Conservation (phyloP, 768 basidiomycete species). For the Pholiota molesta region DNA sequence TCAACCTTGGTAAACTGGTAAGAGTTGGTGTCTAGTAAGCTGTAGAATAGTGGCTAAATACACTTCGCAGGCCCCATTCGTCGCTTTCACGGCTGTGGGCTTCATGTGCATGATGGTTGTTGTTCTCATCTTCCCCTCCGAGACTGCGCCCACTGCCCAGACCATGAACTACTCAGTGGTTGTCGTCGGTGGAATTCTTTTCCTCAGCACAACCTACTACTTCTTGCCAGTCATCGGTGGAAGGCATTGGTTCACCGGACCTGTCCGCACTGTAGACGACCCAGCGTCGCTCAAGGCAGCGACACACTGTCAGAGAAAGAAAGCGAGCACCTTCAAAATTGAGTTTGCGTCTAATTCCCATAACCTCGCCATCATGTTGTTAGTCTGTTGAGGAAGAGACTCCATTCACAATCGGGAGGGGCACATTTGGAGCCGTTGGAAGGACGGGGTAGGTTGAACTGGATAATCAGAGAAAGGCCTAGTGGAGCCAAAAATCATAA, state of each 20-base stretch:
- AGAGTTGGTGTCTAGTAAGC: background rate
- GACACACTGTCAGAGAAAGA: background rate
- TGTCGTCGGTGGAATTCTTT: constrained; percentile 61
- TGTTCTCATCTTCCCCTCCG: constrained; percentile 66
- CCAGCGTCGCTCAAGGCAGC: background rate
- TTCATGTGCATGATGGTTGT: constrained; percentile 71
- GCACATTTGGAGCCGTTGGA: no score
- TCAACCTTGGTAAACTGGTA: constrained; percentile 39
- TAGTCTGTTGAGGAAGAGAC: no score
- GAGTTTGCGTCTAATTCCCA: background rate
- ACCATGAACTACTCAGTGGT: constrained; percentile 77
- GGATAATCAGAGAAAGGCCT: no score
- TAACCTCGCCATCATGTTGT: background rate
- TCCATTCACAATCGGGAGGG: no score
- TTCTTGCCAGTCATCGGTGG: constrained; percentile 75
- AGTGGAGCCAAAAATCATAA: no score
- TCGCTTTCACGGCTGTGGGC: constrained; percentile 53
- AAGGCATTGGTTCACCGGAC: constrained; percentile 70
- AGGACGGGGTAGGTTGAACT: no score
- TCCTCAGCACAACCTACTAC: constrained; percentile 63
- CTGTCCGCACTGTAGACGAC: constrained; percentile 43
- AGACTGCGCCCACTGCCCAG: constrained; percentile 41
- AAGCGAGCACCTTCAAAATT: background rate
- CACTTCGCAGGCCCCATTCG: constrained; percentile 50
- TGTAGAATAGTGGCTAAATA: background rate